Conservation (phyloP, 495 filamentous ascomycete species). For the Eremomyces bilateralis region DNA sequence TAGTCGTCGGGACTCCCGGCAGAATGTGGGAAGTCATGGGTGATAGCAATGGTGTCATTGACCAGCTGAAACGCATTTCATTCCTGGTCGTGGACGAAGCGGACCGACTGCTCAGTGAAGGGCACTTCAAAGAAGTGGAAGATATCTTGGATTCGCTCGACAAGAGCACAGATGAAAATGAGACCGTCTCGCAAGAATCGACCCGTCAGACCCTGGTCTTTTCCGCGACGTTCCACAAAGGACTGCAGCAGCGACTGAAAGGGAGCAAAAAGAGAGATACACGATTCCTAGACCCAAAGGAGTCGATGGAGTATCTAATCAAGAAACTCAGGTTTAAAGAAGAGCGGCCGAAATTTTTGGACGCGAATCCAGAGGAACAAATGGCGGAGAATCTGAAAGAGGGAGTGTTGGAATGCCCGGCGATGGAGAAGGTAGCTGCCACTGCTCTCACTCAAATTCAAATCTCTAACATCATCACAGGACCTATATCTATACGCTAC, state of each 20-base stretch:
- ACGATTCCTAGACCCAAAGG: slow-evolving; percentile 43
- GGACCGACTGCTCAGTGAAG: slow-evolving; percentile 75
- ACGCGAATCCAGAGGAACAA: slow-evolving; percentile 67
- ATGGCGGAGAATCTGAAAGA: slow-evolving; percentile 76
- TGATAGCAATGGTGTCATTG: slow-evolving; percentile 33
- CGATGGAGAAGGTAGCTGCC: slow-evolving; percentile 58
- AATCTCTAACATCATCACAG: slow-evolving; percentile 16
- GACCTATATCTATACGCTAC: slow-evolving; percentile 87
- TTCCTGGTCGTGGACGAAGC: slow-evolving; percentile 91
- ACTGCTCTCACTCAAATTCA: background rate
- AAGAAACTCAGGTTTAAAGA: slow-evolving; percentile 74
- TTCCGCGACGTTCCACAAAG: slow-evolving; percentile 85
- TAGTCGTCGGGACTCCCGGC: slow-evolving; percentile 81
- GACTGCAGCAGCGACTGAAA: slow-evolving; percentile 70
- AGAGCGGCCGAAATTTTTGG: slow-evolving; percentile 69
- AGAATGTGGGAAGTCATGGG: slow-evolving; percentile 86
- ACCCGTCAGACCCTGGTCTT: slow-evolving; percentile 81
- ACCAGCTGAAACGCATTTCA: slow-evolving; percentile 42
- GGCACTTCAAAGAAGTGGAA: slow-evolving; percentile 82
- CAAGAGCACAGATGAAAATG: slow-evolving; percentile 25
- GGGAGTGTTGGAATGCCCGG: slow-evolving; percentile 74
- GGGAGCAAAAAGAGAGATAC: slow-evolving; percentile 38
- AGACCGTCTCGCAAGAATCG: slow-evolving; percentile 6
- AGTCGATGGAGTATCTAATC: slow-evolving; percentile 82
- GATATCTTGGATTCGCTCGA: slow-evolving; percentile 66